Evolutionary conservation across 306 rosid species (phyloP).

Genomic region (Pachyrhizus erosus): DNA sequence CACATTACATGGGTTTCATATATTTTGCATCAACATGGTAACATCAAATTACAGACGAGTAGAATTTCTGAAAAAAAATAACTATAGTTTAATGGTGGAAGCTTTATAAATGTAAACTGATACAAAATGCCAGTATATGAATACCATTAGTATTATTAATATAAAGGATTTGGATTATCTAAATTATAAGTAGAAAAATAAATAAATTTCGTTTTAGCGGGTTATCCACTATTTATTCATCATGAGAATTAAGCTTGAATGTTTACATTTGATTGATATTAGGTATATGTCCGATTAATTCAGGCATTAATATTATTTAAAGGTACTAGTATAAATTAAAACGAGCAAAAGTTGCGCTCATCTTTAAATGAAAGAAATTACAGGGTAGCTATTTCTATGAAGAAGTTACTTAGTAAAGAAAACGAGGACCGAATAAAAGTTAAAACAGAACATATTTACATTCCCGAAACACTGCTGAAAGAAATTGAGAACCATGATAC

Average conservation of each 20-base stretch:
- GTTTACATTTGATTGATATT: not conserved
- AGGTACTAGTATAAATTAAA: not conserved
- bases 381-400: constrained; percentile 22
- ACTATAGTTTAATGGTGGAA: not conserved
- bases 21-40: not conserved
- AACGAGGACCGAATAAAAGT: not conserved
- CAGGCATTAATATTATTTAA: not conserved
- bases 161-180: not conserved
- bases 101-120: not conserved
- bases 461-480: constrained; percentile 30
- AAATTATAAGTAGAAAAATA: not conserved
- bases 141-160: not conserved
- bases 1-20: not conserved
- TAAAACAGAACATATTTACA: constrained; percentile 46
- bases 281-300: not conserved
- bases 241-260: not conserved
- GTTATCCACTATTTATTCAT: not conserved
- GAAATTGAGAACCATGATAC: constrained; percentile 20
- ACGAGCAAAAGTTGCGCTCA: not conserved
- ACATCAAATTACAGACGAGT: not conserved
- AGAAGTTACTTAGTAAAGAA: constrained; percentile 4
- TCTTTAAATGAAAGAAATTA: constrained; percentile 26
- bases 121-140: not conserved
- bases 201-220: not conserved
- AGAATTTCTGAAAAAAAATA: not conserved